These are phyloP conservation scores for Piromyces finnis DNA, from an alignment of 192 early-diverging fungal species.

Conservation along the genomic window DNA sequence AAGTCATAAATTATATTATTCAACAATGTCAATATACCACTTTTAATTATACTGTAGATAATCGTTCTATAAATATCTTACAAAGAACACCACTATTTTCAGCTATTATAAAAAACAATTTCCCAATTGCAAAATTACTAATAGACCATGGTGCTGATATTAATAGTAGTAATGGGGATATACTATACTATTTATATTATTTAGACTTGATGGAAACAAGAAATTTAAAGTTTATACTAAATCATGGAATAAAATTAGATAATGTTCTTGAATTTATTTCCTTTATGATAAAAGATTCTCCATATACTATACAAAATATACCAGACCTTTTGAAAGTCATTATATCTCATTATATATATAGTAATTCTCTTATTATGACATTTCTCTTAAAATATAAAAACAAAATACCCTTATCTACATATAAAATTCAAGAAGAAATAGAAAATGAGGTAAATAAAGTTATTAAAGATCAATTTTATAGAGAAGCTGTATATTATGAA, in stretches of 20 bases:
- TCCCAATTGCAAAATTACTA: neutral
- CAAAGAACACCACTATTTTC: neutral
- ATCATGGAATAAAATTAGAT: neutral
- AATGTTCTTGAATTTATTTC: neutral
- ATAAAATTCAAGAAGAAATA: neutral
- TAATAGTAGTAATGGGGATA: neutral
- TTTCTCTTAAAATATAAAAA: neutral
- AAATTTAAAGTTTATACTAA: neutral
- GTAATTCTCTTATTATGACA: neutral
- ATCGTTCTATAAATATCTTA: neutral
- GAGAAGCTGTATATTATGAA: neutral
- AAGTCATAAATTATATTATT: neutral
- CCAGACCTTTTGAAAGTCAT: neutral
- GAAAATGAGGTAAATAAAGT: neutral
- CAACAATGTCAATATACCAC: neutral
- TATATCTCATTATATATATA: neutral
- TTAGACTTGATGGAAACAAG: neutral
- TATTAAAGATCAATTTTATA: neutral
- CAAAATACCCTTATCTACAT: neutral
- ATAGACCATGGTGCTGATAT: neutral
- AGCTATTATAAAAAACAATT: neutral
- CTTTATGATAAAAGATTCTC: neutral
- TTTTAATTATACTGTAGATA: neutral
- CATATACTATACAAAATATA: neutral
- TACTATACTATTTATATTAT: neutral